Conservation (phyloP, 768 basidiomycete genomes). For the Amanita thiersii region DNA sequence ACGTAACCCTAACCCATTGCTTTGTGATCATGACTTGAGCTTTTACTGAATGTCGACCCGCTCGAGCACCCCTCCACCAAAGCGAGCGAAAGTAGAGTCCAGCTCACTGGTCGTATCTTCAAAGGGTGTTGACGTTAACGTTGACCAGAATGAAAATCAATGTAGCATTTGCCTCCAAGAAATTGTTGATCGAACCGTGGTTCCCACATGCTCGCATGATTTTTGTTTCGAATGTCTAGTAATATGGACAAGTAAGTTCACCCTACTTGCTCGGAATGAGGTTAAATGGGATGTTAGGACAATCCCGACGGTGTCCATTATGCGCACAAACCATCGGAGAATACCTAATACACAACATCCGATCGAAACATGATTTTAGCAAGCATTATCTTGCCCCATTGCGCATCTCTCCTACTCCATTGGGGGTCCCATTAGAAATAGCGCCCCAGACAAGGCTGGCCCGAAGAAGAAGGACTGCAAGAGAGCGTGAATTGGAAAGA, state of each 20-base stretch:
- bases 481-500: constrained; percentile 44
- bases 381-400: constrained; percentile 71
- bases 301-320: constrained; percentile 73
- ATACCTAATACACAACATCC: constrained; percentile 73
- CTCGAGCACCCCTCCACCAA: constrained; percentile 23
- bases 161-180: constrained; percentile 86
- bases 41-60: constrained; percentile 5
- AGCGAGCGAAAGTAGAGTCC: constrained; percentile 27
- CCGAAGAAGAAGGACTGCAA: constrained; percentile 30
- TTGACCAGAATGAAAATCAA: constrained; percentile 41
- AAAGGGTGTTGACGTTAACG: constrained; percentile 15
- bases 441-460: constrained; percentile 19
- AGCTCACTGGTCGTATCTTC: constrained; percentile 12
- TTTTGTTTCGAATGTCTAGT: constrained; percentile 91
- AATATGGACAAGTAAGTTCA: constrained; percentile 73
- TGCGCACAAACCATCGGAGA: constrained; percentile 62
- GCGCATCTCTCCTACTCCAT: constrained; percentile 38
- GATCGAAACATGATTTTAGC: constrained; percentile 73
- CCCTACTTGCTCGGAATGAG: neutral
- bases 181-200: constrained; percentile 68
- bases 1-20: neutral
- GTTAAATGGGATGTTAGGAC: constrained; percentile 32
- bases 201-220: constrained; percentile 84
- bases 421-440: constrained; percentile 18
- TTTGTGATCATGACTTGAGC: no score